Evolutionary conservation across 345 rosid species (phyloP).

Genomic region (Lepidium africanum): DNA sequence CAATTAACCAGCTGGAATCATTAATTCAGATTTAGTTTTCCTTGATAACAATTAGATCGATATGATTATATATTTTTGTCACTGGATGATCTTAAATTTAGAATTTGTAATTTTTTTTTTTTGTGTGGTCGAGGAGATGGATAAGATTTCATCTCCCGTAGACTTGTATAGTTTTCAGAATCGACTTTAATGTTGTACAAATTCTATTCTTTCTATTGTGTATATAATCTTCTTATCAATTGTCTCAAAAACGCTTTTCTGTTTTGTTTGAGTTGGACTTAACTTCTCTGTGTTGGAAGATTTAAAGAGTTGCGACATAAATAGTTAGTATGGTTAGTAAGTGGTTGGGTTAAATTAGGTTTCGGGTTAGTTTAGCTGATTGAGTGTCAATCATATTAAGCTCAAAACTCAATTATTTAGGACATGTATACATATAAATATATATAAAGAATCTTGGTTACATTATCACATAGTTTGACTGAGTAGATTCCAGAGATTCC

Average conservation of each 20-base stretch:
- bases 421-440: background rate
- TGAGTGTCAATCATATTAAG: constrained; percentile 14
- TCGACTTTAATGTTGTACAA: background rate
- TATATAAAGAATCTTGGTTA: constrained; percentile 12
- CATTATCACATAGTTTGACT: constrained; percentile 18
- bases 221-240: background rate
- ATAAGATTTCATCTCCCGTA: background rate
- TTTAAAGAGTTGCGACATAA: background rate
- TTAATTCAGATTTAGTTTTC: background rate
- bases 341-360: background rate
- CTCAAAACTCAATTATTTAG: constrained; percentile 23
- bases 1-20: background rate
- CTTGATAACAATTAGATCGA: too few species aligned
- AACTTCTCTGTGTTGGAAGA: too few species aligned
- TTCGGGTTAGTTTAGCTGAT: constrained; percentile 4
- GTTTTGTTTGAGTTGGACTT: background rate
- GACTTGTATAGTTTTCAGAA: background rate
- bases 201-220: background rate
- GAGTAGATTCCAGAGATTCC: constrained; percentile 36
- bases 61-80: too few species aligned
- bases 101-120: background rate
- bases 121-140: background rate
- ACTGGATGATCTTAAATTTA: background rate
- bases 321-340: background rate
- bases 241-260: background rate